phyloP scores from a whole-genome alignment of 2,329 filamentous ascomycete species.

The Coniochaeta sp. region DNA sequence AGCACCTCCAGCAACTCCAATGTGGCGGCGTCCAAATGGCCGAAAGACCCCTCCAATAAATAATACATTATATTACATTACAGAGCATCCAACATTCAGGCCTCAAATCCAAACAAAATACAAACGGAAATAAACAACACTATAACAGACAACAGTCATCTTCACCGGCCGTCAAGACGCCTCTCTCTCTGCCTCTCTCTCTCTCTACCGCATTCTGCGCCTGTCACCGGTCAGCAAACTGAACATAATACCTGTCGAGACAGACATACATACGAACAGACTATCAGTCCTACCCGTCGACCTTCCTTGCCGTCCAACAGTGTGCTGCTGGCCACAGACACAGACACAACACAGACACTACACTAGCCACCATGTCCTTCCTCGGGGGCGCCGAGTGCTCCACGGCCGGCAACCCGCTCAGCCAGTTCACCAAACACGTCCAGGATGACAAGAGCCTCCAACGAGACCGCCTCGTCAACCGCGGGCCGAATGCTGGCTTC shows the following conservation, averaged over 20 bases:
- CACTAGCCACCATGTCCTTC: constrained; percentile 68
- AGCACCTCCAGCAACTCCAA: background rate
- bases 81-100: background rate
- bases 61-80: no score
- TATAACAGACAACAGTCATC: background rate
- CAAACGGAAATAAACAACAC: no score
- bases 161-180: no score
- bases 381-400: constrained; percentile 95
- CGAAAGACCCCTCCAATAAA: background rate
- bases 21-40: background rate
- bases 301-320: background rate
- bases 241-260: no score
- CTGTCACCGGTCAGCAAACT: no score
- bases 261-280: no score
- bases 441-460: constrained; percentile 94
- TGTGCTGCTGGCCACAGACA: background rate
- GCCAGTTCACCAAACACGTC: constrained; percentile 95
- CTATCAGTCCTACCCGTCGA: no score
- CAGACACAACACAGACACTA: no score
- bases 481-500: constrained; percentile 61
- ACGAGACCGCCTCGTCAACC: constrained; percentile 76
- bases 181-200: background rate
- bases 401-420: constrained; percentile 88
- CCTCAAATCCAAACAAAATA: background rate
- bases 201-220: background rate